Conservation (phyloP, 2,329 filamentous ascomycete species). For the Delphinella strobiligena region DNA sequence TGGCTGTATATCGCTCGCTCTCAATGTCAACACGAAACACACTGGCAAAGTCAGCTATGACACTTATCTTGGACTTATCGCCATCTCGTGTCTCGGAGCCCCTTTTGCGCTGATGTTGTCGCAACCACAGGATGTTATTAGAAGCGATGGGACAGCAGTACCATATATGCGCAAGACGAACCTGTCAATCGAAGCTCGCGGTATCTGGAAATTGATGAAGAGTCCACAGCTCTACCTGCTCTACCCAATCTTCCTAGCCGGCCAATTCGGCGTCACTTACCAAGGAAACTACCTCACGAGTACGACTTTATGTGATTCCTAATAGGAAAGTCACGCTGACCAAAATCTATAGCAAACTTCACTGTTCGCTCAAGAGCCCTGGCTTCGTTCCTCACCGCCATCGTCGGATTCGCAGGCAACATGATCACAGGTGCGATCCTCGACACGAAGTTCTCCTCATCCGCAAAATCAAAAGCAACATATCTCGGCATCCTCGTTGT, state of each 20-base stretch:
- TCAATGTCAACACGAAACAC: slow-evolving; percentile 7
- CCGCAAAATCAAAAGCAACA: slow-evolving; percentile 9
- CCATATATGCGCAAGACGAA: slow-evolving; percentile 23
- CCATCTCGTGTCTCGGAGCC: slow-evolving; percentile 22
- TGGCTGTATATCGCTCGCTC: slow-evolving; percentile 6
- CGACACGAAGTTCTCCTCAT: slow-evolving; percentile 8
- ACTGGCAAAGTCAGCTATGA: slow-evolving; percentile 10
- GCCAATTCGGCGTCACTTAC: slow-evolving; percentile 32
- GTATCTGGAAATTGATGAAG: slow-evolving; percentile 22
- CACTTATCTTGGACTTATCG: slow-evolving; percentile 11
- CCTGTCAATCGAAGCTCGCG: slow-evolving; percentile 24
- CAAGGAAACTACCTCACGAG: slow-evolving; percentile 37
- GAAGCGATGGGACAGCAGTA: slow-evolving; percentile 27
- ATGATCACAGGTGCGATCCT: slow-evolving; percentile 10
- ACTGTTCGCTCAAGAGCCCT: slow-evolving; percentile 34
- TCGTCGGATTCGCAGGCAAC: slow-evolving; percentile 14
- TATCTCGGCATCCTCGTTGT: slow-evolving; percentile 10
- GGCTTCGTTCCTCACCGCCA: slow-evolving; percentile 29
- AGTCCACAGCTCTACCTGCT: slow-evolving; percentile 25
- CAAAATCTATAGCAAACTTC: slow-evolving; percentile 25
- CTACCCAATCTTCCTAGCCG: slow-evolving; percentile 28
- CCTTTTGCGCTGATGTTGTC: slow-evolving; percentile 29
- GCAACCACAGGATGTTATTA: slow-evolving; percentile 29
- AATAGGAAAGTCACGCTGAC: neutral
- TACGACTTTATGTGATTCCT: neutral